Base-by-base conservation (phyloP, 2,329 filamentous ascomycete genomes). In the Diplodia sapinea region DNA sequence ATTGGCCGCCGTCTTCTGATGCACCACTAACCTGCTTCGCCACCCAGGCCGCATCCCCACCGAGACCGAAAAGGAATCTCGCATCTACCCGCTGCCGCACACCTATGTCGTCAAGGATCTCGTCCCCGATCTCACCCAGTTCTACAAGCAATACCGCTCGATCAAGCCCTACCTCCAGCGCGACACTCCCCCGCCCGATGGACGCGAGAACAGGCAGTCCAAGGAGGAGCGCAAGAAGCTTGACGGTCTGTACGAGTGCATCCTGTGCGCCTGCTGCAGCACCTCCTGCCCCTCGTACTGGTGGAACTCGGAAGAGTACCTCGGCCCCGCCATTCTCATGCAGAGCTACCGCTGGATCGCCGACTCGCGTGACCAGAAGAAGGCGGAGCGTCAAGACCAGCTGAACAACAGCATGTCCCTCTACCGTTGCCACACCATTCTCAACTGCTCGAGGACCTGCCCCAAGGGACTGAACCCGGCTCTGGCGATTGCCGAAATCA, bases 91-190 rank as follows among this genome's bases (percentile, higher is more conserved):
- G 70, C 87, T 99, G 73, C 95, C 95, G 75, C 95, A 99, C 84
- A 97, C 94, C 81, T 99, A 97, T 83, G 92, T 99, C 74, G 94
- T 99, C 83, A 99, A 98, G 88, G 95, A 99, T 80, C 89, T 99
- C 70, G 95, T 99, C 40, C 94, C 95, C 69, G 95, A 99, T 79
- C 85, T 99, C 84, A 99, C 95, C 70, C 91, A 95, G 78, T 98
- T 99, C 85, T 99, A 99, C 89, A 98, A 98, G 88, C 95, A 99
- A 86, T 99, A 99, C 88, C 97, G 97, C 84, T 97, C 94, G 17
- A 97, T 99, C 84, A 96, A 98, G 89, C 95, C 95, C 52, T 99
- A 97, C 81, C 89, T 99, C 65, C 95, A 98, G 85, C 89, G 93
- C 77, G 90, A 94, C 71, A 95, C 92, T 33, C 90, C 92, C 66